Percentiles rank a stretch among this genome's conserved stretches.
Evolutionary conservation across 2,329 filamentous ascomycete species (phyloP).

Genomic region (Podosphaera aphanis): DNA sequence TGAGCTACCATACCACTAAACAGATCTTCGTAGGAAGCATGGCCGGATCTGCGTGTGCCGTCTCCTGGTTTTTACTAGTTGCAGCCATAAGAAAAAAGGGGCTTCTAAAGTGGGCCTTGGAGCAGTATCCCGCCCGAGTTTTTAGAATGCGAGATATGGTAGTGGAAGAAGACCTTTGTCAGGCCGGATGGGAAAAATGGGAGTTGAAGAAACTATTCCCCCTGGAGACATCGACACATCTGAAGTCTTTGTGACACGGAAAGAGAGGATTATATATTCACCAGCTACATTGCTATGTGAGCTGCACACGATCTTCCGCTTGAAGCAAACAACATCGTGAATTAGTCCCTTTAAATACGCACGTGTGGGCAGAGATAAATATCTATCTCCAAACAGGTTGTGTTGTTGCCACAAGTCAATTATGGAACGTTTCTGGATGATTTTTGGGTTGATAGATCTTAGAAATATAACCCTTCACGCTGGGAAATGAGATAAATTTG

Average conservation of each 20-base stretch:
- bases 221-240: slow-evolving; percentile 12
- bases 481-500: no score
- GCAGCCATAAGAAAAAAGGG: slow-evolving; percentile 41
- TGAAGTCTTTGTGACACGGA: neutral
- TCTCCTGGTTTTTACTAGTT: slow-evolving; percentile 59
- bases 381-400: neutral
- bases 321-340: no score
- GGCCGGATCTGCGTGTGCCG: slow-evolving; percentile 47
- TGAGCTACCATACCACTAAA: slow-evolving; percentile 73
- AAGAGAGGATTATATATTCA: neutral
- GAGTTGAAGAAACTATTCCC: slow-evolving; percentile 22
- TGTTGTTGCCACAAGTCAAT: no score
- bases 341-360: no score
- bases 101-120: slow-evolving; percentile 48
- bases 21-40: slow-evolving; percentile 65
- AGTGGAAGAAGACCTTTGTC: slow-evolving; percentile 66
- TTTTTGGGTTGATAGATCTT: neutral
- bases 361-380: neutral
- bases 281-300: neutral
- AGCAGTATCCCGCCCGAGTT: slow-evolving; percentile 36
- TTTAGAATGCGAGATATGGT: slow-evolving; percentile 64
- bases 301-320: no score
- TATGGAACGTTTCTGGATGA: no score
- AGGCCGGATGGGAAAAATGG: slow-evolving; percentile 90
- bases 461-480: neutral